A percentile compares a stretch with the other conserved stretches of the same genome.
These are phyloP conservation scores for Zygosaccharomyces bisporus DNA, from an alignment of 805 yeast species.

Conservation along the genomic window DNA sequence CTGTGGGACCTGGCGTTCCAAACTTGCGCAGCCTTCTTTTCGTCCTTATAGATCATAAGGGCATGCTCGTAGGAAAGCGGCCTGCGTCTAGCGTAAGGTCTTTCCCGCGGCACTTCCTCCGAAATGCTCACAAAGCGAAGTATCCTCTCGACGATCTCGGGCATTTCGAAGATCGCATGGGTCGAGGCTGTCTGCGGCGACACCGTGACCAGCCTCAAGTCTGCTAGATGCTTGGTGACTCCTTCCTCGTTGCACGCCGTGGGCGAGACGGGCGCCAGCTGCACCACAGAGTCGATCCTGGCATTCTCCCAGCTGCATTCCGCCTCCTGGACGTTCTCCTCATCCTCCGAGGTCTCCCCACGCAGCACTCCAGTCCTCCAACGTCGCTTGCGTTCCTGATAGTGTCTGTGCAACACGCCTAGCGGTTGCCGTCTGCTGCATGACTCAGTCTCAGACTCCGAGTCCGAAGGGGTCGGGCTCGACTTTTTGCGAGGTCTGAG, in stretches of 20 bases:
- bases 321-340: slow-evolving; percentile 5
- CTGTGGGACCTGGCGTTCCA: slow-evolving; percentile 37
- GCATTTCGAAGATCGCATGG: slow-evolving; percentile 59
- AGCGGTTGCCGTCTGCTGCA: slow-evolving; percentile 4
- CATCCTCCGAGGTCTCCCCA: not conserved
- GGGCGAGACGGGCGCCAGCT: slow-evolving; percentile 13
- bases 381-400: slow-evolving; percentile 6
- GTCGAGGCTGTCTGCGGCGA: not conserved
- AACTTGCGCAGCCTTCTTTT: slow-evolving; percentile 43
- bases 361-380: slow-evolving; percentile 1
- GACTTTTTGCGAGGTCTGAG: slow-evolving; percentile 14
- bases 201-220: slow-evolving; percentile 6
- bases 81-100: slow-evolving; percentile 55
- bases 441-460: slow-evolving; percentile 9
- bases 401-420: slow-evolving; percentile 10
- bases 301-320: slow-evolving; percentile 6
- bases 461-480: slow-evolving; percentile 10
- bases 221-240: slow-evolving; percentile 12
- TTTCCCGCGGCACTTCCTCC: slow-evolving; percentile 57
- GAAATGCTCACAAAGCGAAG: slow-evolving; percentile 57
- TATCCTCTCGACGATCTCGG: slow-evolving; percentile 68
- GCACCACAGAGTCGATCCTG: slow-evolving; percentile 11
- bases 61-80: slow-evolving; percentile 72
- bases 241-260: slow-evolving; percentile 1
- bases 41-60: slow-evolving; percentile 56